phyloP scores from a whole-genome alignment of 2,329 filamentous ascomycete genomes.

The Coniochaeta hoffmannii region DNA sequence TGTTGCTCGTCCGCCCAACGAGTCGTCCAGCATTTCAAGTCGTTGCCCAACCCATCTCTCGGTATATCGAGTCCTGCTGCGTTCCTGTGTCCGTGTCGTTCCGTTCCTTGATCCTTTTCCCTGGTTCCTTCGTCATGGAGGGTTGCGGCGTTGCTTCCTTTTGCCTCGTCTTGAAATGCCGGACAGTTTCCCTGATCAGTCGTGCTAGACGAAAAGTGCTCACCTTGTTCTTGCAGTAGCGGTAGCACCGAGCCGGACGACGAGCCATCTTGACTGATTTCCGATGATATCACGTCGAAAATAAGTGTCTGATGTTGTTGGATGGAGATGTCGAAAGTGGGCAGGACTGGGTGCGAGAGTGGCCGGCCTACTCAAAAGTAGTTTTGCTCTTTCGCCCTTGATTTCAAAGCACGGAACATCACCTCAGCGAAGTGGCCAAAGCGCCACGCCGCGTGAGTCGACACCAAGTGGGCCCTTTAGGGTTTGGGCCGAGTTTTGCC shows the following conservation, averaged over 20 bases:
- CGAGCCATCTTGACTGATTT: slow-evolving; percentile 91
- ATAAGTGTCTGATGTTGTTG: slow-evolving; percentile 23
- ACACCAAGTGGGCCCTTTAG: slow-evolving; percentile 28
- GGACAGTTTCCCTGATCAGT: background rate
- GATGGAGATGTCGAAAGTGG: slow-evolving; percentile 30
- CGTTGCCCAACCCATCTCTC: background rate
- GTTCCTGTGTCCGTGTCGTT: background rate
- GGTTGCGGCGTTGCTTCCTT: background rate
- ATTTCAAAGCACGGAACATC: slow-evolving; percentile 46
- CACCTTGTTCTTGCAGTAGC: slow-evolving; percentile 99
- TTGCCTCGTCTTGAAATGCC: background rate
- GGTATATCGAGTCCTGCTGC: background rate
- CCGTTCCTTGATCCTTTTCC: background rate
- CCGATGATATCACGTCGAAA: slow-evolving; percentile 38
- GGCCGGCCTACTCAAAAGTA: slow-evolving; percentile 3
- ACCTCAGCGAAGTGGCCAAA: background rate
- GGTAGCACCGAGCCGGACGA: slow-evolving; percentile 98
- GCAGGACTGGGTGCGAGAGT: slow-evolving; percentile 8
- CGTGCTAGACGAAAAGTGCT: slow-evolving; percentile 26
- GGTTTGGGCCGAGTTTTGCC: slow-evolving; percentile 20
- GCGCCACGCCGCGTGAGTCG: background rate
- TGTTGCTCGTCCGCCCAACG: background rate
- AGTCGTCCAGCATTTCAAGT: background rate
- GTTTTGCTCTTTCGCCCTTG: slow-evolving; percentile 23
- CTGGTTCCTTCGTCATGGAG: background rate